phyloP scores from a whole-genome alignment of 2,329 filamentous ascomycete species.

The Beauveria medogensis region DNA sequence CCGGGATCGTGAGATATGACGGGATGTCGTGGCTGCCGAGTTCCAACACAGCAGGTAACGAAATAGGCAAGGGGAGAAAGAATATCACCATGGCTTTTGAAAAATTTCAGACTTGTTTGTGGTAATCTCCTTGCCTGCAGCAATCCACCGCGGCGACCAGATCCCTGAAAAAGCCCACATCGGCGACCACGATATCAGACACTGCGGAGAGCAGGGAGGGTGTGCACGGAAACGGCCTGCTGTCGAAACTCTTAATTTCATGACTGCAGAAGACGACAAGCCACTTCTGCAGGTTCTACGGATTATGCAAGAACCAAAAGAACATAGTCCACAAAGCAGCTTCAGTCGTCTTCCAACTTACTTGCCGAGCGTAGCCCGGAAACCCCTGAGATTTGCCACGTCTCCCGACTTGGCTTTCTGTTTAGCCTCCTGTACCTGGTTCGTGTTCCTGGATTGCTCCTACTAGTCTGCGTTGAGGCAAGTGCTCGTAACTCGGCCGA shows the following conservation, averaged over 20 bases:
- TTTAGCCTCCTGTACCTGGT: not conserved
- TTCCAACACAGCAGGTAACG: not conserved
- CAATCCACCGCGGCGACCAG: not conserved
- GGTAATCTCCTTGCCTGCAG: constrained; percentile 1
- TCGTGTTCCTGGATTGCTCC: constrained; percentile 7
- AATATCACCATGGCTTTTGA: not conserved
- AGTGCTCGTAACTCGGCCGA: not conserved
- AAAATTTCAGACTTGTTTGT: not conserved
- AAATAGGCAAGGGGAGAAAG: not conserved
- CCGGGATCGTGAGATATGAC: constrained; percentile 6
- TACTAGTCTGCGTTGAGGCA: not conserved
- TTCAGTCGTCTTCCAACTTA: not conserved
- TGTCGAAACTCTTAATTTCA: not conserved
- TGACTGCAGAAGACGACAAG: not conserved
- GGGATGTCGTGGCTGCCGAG: not conserved
- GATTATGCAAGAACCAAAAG: not conserved
- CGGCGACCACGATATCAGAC: not conserved
- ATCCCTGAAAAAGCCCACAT: constrained; percentile 2
- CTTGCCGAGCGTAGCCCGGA: not conserved
- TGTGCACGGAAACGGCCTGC: not conserved
- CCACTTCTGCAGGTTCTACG: not conserved
- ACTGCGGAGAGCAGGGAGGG: not conserved
- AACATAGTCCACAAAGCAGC: not conserved
- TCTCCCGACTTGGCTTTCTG: not conserved
- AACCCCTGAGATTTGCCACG: constrained; percentile 12